These are phyloP conservation scores for Trichoderma polysporum DNA, from an alignment of 2,329 filamentous ascomycete species.

Conservation along the genomic window DNA sequence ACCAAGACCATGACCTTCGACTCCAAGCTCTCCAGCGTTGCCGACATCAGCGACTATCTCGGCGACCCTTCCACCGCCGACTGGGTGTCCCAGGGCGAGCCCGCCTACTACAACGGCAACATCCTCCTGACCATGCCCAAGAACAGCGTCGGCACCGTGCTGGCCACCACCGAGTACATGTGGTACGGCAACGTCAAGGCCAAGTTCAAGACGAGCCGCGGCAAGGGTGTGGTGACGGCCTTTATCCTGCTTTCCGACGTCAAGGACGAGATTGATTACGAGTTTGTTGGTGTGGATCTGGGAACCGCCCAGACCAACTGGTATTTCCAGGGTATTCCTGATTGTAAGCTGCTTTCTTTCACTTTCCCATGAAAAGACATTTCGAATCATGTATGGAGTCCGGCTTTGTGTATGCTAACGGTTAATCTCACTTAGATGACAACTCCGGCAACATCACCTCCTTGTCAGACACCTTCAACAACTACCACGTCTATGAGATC, in stretches of 20 bases:
- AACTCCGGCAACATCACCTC: conserved; percentile 68
- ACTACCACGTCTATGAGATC: conserved; percentile 89
- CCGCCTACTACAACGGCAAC: conserved; percentile 65
- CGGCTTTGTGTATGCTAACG: not conserved
- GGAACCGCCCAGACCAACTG: conserved; percentile 85
- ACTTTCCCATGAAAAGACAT: not conserved
- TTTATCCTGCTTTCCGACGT: conserved; percentile 95
- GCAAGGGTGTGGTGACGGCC: conserved; percentile 87
- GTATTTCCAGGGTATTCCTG: conserved; percentile 90
- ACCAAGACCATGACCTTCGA: conserved; percentile 71
- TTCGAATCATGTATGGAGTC: too few species aligned
- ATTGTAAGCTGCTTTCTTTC: conserved; percentile 59
- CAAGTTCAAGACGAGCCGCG: conserved; percentile 78
- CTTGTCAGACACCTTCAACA: conserved; percentile 67
- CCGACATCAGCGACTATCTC: conserved; percentile 76
- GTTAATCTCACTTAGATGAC: conserved; percentile 56
- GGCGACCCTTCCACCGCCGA: conserved; percentile 77
- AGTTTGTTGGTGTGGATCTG: conserved; percentile 84
- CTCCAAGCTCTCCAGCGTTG: conserved; percentile 62
- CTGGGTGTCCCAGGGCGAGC: conserved; percentile 84
- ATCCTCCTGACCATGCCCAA: conserved; percentile 87
- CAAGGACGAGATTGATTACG: conserved; percentile 98
- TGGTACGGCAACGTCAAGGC: conserved; percentile 96
- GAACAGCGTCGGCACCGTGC: conserved; percentile 79
- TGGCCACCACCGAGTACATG: conserved; percentile 82